A percentile compares a stretch with the other conserved stretches of the same genome.
Evolutionary conservation across 2,329 filamentous ascomycete species (phyloP).

Genomic region (Drechslerella coelobrocha): DNA sequence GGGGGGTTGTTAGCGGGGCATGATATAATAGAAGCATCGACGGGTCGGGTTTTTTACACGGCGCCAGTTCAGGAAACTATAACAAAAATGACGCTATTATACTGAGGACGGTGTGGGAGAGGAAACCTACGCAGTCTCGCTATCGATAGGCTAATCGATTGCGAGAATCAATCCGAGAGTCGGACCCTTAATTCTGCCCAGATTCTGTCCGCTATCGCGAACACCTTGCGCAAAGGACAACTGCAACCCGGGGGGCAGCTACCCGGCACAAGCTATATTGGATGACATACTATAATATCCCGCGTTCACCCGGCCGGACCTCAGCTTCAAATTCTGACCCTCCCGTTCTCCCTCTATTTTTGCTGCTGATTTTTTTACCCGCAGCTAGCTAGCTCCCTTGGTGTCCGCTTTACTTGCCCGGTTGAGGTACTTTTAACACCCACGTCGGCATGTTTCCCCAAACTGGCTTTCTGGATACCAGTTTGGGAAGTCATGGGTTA

Average conservation of each 20-base stretch:
- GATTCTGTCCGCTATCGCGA: background rate
- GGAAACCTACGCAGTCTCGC: no score
- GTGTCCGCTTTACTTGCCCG: background rate
- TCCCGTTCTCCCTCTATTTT: background rate
- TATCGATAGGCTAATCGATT: conserved; percentile 51
- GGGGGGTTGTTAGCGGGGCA: background rate
- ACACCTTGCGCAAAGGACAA: conserved; percentile 24
- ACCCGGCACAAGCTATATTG: conserved; percentile 42
- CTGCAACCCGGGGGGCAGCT: conserved; percentile 33
- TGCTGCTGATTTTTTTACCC: background rate
- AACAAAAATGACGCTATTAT: conserved; percentile 27
- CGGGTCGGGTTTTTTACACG: conserved; percentile 8
- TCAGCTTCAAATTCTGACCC: conserved; percentile 2
- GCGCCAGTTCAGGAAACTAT: conserved; percentile 35
- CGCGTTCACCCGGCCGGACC: conserved; percentile 23
- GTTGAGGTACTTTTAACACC: background rate
- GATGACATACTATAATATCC: conserved; percentile 20
- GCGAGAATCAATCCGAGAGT: conserved; percentile 17
- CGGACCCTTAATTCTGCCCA: background rate
- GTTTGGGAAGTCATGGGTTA: conserved; percentile 18
- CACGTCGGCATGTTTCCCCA: background rate
- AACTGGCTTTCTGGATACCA: conserved; percentile 27
- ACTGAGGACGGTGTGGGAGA: background rate
- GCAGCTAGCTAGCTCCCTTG: background rate
- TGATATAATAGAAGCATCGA: conserved; percentile 5